Percentiles rank a stretch among this genome's conserved stretches.
Evolutionary conservation across 768 basidiomycete genomes (phyloP).

Genomic region (Austroboletus festivus): DNA sequence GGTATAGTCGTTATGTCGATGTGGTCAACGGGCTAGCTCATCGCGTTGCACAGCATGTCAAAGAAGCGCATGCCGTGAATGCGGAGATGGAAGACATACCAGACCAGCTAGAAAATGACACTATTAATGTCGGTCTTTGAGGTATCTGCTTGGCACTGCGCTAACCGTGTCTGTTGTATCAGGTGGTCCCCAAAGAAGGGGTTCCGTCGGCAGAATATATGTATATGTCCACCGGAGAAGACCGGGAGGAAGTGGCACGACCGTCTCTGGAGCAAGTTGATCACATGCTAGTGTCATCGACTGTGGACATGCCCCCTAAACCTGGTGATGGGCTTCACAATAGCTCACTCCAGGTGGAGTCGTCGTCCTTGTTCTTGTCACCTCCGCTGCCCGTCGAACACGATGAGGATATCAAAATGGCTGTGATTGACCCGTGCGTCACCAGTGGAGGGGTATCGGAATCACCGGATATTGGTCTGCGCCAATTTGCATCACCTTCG

Average conservation of each 20-base stretch:
- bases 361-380: background rate
- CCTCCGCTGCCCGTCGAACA: background rate
- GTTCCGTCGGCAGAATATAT: background rate
- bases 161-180: slow-evolving; percentile 3
- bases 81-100: slow-evolving; percentile 5
- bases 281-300: no score
- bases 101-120: background rate
- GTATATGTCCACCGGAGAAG: background rate
- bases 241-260: slow-evolving; percentile 1
- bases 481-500: slow-evolving; percentile 15
- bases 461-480: background rate
- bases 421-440: background rate
- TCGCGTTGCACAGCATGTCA: slow-evolving; percentile 18
- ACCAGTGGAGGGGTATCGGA: background rate
- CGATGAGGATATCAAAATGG: background rate
- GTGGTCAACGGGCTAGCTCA: slow-evolving; percentile 7
- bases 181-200: slow-evolving; percentile 4
- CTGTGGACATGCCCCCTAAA: no score
- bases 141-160: background rate
- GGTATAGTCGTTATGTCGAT: background rate
- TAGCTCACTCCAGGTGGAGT: background rate
- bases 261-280: no score
- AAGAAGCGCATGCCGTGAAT: slow-evolving; percentile 6
- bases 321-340: background rate
- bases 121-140: slow-evolving; percentile 3